Base-by-base conservation (phyloP, 139 green algal genomes). In the Pleodorina starrii region DNA sequence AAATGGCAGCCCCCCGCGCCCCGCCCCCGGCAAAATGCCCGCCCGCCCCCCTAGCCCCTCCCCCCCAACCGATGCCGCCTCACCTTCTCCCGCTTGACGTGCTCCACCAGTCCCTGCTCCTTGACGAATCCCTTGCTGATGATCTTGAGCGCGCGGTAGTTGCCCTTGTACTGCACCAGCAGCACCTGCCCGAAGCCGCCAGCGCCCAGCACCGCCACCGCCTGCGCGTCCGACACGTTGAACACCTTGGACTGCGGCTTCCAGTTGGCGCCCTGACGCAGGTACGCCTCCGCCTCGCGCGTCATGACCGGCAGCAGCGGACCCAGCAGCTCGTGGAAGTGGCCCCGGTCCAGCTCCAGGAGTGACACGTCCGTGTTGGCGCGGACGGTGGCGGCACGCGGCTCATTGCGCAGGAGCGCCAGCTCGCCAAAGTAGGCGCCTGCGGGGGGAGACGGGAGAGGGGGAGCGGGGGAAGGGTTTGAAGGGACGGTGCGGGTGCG, bases 371-470 rank as follows among this genome's bases (percentile, higher is more conserved):
- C 91, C 0, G 89, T 93, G 35, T 46, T 40, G 23, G 69, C 73
- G 63, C 85, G 63, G 46, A 99, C 95, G 11, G 95, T 98, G 57
- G 97, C 97, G 14, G 97, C 96, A 2, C 97, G 93, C 10, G 92
- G 94, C 85, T 92, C 93, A 40, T 96, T 95, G 0, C 88, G 81
- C 84, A 99, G 92, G 72, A 99, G 95, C 6, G 97, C 93, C 35
- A 97, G 90, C 94, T 99, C 97, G 29, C 97, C 97, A 92, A 99
- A 99, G 89, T 97, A 99, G 74, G 78, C 73, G 40, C 91, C 91
- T 90, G 69, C 6, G 51, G 27, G 74, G n/a, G n/a, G n/a, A n/a
- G 44, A 44, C 11, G 48, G 29, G 46, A 42, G 19, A 27, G 46
- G 17, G 16, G 35, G 36, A 42, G 71, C 1, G 17, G 1, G 71